These are phyloP conservation scores for Ceratobasidium sp. DNA, from an alignment of 1,284 basidiomycete genomes.

Conservation along the genomic window DNA sequence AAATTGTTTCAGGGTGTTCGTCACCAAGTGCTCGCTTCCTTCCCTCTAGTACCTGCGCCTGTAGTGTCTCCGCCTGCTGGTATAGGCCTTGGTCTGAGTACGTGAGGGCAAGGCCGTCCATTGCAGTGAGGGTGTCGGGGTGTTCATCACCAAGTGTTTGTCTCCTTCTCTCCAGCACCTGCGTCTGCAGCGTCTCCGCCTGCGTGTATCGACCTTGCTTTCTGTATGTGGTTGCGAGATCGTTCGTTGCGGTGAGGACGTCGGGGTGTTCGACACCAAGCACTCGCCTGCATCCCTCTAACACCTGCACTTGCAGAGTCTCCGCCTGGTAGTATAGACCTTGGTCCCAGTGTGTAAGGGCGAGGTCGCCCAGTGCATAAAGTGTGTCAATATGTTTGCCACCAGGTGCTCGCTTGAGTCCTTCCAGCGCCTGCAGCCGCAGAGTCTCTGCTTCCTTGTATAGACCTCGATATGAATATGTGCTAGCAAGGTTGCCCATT, in stretches of 20 bases:
- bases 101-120: background rate
- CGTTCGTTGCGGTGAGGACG: background rate
- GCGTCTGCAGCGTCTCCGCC: background rate
- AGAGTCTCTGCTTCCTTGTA: too few relatives aligned
- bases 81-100: background rate
- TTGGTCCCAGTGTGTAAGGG: too few relatives aligned
- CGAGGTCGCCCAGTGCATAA: too few relatives aligned
- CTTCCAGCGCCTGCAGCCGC: too few relatives aligned
- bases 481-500: too few relatives aligned
- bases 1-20: background rate
- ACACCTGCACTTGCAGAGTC: background rate
- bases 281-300: background rate
- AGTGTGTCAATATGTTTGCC: too few relatives aligned
- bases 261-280: conserved; percentile 14
- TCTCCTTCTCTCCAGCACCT: background rate
- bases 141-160: background rate
- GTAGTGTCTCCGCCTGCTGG: background rate
- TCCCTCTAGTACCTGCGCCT: background rate
- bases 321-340: too few relatives aligned
- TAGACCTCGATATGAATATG: too few relatives aligned
- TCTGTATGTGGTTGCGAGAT: background rate
- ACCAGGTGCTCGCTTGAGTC: too few relatives aligned
- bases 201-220: background rate
- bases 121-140: background rate
- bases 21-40: background rate